Base-by-base conservation (phyloP, 345 rosid genomes). In the Cardamine chenopodiifolia region DNA sequence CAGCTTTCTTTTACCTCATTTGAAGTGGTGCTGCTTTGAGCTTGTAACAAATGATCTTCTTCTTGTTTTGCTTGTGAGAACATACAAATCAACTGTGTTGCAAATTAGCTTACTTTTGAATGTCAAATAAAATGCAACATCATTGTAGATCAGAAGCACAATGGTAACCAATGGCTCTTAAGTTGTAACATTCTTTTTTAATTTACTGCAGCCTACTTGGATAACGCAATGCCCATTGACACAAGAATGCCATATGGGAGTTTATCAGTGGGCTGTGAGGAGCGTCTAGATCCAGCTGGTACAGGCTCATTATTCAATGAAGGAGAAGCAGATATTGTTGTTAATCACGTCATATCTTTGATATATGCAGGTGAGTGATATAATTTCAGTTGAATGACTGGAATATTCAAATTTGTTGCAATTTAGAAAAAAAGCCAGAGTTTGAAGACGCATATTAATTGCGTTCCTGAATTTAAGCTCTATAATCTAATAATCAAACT, bases 221-320 rank as follows among this genome's bases (percentile, higher is more conserved):
- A 85, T 91, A 68, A 94, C 98, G 5, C 90, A 82, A 50, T 88
- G 96, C 79, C 97, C 98, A 18, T 94, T 44, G 97, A 94, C 82
- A 94, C 98, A 74, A 90, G 98, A 83, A 82, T 83, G 96, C 92
- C 93, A 66, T 91, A 88, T 66, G 98, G 98, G 68, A 91, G 96
- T 83, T 83, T 94, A 79, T 88, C 93, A 2, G 66, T 88, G 62
- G 97, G 89, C 13, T 94, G 98, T 63, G 95, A 91, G 82, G 98
- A 94, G 84, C 93, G 90, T 85, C 70, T 94, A 71, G 98, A 94
- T 76, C 98, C 87, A 75, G 97, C 98, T 59, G 98, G 98, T 65
- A 94, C 98, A 29, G 98, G 97, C 44, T 91, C 97, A 61, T 81
- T 91, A 72, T 94, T 82, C 83, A 94, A 94, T 72, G 97, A 94